Base-by-base conservation (phyloP, 2,329 filamentous ascomycete species). In the Chalaropsis ovoidea region DNA sequence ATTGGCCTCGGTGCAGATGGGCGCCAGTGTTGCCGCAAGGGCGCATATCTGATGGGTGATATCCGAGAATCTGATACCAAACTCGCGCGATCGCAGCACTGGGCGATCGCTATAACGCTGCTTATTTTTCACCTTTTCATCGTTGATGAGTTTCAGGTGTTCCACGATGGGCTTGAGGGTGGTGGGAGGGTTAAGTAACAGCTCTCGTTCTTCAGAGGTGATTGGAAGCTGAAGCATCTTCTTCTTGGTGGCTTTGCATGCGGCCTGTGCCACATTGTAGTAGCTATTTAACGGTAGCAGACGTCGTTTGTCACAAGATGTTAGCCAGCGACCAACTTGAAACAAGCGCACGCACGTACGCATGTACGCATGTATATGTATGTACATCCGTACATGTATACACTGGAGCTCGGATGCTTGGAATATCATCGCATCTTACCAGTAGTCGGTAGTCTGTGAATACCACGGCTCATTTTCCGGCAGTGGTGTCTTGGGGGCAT, bases 241-340 rank as follows among this genome's bases (percentile, higher is more conserved):
- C 24, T 61, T 62, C n/a, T 64, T 67, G 43, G 52, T 54, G n/a
- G 63, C 62, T n/a, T 49, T 63, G 54, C 62, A 62, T 22, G 62
- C 54, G 17, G 61, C 49, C 35, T 67, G 65, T 2, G 62, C 65
- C 19, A 39, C 24, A 17, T 64, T 67, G 45, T 67, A 67, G 35
- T 67, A 67, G 10, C 65, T 67, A 22, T 42, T 54, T 2, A 3
- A 3, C 6, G 22, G 13, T 47, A 43, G 22, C 19, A 52, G 22
- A 15, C 15, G 19, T 52, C 15, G 47, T 22, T 52, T 52, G 47
- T 52, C 19, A 24, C 24, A 52, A 7, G 47, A 52, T 19, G 47
- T 52, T 52, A 52, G 47, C 47, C 13, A 52, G 5, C 3, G 47
- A 24, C 47, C 8, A 52, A 15, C 19, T 24, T 52, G 47, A 24